phyloP scores from a whole-genome alignment of 2,329 filamentous ascomycete genomes.

The Mariannaea sp. region DNA sequence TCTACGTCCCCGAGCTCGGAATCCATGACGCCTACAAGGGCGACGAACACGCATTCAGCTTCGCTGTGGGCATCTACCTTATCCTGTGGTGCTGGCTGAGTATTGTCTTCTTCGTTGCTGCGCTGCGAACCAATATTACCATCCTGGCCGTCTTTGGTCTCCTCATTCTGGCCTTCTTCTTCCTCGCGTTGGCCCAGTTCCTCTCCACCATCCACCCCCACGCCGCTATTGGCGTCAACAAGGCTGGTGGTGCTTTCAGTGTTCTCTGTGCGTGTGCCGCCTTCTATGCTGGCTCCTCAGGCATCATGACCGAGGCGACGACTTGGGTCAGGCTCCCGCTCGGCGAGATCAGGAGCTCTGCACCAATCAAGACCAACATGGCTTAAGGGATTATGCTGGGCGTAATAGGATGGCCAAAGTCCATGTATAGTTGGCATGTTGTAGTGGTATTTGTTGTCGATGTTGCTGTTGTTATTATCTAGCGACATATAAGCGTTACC shows the following conservation, averaged over 20 bases:
- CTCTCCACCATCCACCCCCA: conserved; percentile 44
- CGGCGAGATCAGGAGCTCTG: conserved; percentile 41
- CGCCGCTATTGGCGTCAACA: conserved; percentile 51
- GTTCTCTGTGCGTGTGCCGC: conserved; percentile 44
- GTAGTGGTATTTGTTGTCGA: too few species aligned
- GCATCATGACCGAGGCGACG: conserved; percentile 48
- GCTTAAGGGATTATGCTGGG: conserved; percentile 15
- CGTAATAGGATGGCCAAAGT: too few species aligned
- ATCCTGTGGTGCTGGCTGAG: conserved; percentile 66
- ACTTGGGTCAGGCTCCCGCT: conserved; percentile 49
- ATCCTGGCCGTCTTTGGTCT: conserved; percentile 63
- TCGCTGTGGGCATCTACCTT: conserved; percentile 61
- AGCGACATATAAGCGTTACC: too few species aligned
- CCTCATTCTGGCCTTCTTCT: conserved; percentile 61
- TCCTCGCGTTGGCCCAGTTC: conserved; percentile 63
- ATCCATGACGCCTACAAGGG: conserved; percentile 53
- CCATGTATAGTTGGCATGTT: too few species aligned
- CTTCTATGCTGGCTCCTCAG: conserved; percentile 48
- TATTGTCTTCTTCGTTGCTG: conserved; percentile 58
- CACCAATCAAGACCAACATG: conserved; percentile 30
- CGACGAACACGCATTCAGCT: conserved; percentile 48
- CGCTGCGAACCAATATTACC: conserved; percentile 61
- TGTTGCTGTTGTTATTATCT: too few species aligned
- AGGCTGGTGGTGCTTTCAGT: conserved; percentile 46
- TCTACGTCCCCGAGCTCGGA: conserved; percentile 56